Evolutionary conservation across 257 asterid genomes (phyloP).

Genomic region (Echium plantagineum): DNA sequence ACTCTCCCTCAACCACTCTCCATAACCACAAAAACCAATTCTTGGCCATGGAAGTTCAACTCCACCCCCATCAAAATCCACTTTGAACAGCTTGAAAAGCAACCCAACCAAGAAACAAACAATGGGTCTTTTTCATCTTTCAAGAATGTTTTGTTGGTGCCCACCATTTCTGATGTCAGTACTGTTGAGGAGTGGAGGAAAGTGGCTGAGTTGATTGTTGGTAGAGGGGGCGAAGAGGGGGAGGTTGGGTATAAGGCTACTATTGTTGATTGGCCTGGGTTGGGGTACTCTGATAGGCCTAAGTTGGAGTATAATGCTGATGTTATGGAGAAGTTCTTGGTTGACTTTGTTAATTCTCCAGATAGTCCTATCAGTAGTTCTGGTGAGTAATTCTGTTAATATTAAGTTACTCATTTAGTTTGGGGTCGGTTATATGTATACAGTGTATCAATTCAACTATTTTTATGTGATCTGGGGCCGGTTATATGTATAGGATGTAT

Average conservation of each 20-base stretch:
- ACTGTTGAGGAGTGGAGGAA: constrained; percentile 90
- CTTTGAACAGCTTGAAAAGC: constrained; percentile 27
- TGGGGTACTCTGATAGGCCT: constrained; percentile 86
- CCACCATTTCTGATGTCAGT: constrained; percentile 92
- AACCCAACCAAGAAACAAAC: constrained; percentile 29
- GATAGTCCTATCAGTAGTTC: constrained; percentile 46
- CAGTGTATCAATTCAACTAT: no score
- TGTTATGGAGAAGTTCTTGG: constrained; percentile 82
- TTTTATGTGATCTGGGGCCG: no score
- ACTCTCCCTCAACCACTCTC: neutral
- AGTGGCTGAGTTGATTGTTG: constrained; percentile 68
- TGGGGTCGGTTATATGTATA: no score
- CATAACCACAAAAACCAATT: constrained; percentile 10
- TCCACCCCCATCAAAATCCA: constrained; percentile 57
- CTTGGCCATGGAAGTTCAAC: constrained; percentile 68
- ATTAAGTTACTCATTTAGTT: no score
- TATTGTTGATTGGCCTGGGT: constrained; percentile 95
- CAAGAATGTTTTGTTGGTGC: constrained; percentile 64
- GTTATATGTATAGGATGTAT: no score
- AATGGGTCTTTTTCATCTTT: constrained; percentile 16
- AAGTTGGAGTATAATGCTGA: constrained; percentile 73
- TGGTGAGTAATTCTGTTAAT: constrained; percentile 24
- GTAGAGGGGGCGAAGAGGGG: constrained; percentile 34
- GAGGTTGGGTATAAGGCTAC: constrained; percentile 49
- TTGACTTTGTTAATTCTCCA: constrained; percentile 56